Evolutionary conservation across 306 rosid genomes (phyloP), one percentile per base, ranked within the genome.

Genomic region (Alnus glutinosa): DNA sequence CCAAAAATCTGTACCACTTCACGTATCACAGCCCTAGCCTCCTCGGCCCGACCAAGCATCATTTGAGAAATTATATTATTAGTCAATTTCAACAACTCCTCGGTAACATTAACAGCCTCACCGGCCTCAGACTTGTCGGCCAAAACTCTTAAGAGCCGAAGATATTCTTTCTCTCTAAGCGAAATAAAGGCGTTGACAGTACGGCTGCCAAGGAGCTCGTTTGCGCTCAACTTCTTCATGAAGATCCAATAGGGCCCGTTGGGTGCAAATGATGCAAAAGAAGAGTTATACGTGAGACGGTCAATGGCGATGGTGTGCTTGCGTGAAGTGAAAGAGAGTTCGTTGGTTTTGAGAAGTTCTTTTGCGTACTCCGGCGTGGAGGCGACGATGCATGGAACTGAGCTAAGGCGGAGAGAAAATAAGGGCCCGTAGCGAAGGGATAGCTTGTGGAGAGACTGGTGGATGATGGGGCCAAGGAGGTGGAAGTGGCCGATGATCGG

Each of bases 201-300:
- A 4, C 85, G 76, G n/a, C 74, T 79, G 7, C 85, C 74, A 2
- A 89, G 83, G 9, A 80, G 86, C 73, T 86, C 82, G 15, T 74
- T 81, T 81, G 70, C 74, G 78, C 79, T 82, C 30, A 85, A 77
- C 49, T 83, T 89, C 19, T 71, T 73, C 3, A 85, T 79, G 72
- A 86, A 87, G 72, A 83, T 86, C 87, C 86, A 85, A 55, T 85
- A 85, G 4, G 85, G 86, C 23, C 80, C 89, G 3, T 76, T 76
- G 55, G 92, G 90, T 14, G 78, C 82, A 76, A 85, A 86, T 37
- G 89, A 86, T 37, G 89, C 85, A 0, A 86, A 74, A 0, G 89
- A 79, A 2, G 87, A 61, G 10, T 84, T 54, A 62, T 90, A 81
- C 7, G 87, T 79, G 2, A 90, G 80, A 42, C 23, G 57, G 58